These are phyloP conservation scores for Malassezia yamatoensis DNA, from an alignment of 1,284 basidiomycete genomes.

Conservation along the genomic window DNA sequence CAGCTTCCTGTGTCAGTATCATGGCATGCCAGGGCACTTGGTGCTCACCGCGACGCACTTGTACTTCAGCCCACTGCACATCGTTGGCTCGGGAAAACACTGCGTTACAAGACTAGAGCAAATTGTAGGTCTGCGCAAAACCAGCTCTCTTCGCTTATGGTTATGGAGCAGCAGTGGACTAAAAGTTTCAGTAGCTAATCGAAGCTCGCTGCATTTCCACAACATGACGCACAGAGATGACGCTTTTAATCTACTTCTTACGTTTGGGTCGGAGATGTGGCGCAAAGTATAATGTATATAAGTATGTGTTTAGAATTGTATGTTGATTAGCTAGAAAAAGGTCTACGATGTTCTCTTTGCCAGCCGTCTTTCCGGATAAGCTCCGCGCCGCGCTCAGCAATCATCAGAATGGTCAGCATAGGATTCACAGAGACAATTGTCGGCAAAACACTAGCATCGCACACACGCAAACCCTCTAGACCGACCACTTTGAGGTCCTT, in stretches of 20 bases:
- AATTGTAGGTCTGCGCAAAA: slow-evolving; percentile 41
- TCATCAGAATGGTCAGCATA: slow-evolving; percentile 36
- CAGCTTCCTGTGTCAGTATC: slow-evolving; percentile 45
- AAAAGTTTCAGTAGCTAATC: slow-evolving; percentile 33
- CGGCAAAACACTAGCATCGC: slow-evolving; percentile 46
- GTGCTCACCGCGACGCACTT: slow-evolving; percentile 35
- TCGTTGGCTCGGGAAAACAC: slow-evolving; percentile 24
- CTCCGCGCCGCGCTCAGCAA: slow-evolving; percentile 45
- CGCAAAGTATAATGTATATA: slow-evolving; percentile 10
- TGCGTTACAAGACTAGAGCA: slow-evolving; percentile 31
- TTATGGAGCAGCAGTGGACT: slow-evolving; percentile 40
- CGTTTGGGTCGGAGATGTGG: slow-evolving; percentile 23
- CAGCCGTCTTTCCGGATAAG: slow-evolving; percentile 40
- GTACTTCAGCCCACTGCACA: slow-evolving; percentile 41
- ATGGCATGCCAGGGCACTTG: slow-evolving; percentile 40
- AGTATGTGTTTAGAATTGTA: background rate
- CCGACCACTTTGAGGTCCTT: slow-evolving; percentile 38
- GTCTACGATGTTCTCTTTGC: slow-evolving; percentile 20
- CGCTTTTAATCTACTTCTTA: slow-evolving; percentile 41
- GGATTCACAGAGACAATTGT: slow-evolving; percentile 42
- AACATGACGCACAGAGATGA: slow-evolving; percentile 44
- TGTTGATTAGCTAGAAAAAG: background rate
- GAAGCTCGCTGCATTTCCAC: slow-evolving; percentile 28
- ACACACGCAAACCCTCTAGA: slow-evolving; percentile 36
- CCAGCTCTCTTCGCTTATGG: slow-evolving; percentile 32